phyloP scores from a whole-genome alignment of 495 filamentous ascomycete genomes.

The Tuber borchii region DNA sequence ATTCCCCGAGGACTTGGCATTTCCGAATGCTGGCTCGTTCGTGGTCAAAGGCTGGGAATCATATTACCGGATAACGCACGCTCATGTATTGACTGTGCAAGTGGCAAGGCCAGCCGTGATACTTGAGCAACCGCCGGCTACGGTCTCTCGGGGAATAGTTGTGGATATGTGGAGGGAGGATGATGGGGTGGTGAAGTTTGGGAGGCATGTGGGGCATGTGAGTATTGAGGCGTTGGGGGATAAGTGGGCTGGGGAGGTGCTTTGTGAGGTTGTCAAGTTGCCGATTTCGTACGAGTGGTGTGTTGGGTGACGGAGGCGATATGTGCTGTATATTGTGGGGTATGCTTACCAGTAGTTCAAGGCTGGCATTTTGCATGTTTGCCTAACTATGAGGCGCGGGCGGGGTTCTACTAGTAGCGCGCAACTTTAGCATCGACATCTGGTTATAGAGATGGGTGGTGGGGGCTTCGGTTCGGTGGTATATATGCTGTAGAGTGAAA shows the following conservation, averaged over 20 bases:
- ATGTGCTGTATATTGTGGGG: not conserved
- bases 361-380: not conserved
- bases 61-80: not conserved
- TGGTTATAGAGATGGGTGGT: not conserved
- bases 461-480: not conserved
- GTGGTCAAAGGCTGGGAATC: not conserved
- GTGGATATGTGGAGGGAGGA: conserved; percentile 3
- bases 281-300: conserved; percentile 1
- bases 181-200: not conserved
- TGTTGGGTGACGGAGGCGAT: not conserved
- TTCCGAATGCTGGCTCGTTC: not conserved
- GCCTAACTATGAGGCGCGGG: not conserved
- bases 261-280: not conserved
- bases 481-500: not conserved
- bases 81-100: not conserved
- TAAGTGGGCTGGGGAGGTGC: not conserved
- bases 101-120: not conserved
- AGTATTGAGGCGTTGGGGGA: not conserved
- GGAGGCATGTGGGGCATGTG: not conserved
- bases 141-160: not conserved
- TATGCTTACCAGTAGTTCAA: not conserved
- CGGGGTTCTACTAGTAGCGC: not conserved
- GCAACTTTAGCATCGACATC: not conserved
- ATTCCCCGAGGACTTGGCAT: not conserved
- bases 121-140: not conserved